A percentile compares a stretch with the other conserved stretches of the same genome.
Evolutionary conservation across 2,329 filamentous ascomycete genomes (phyloP).

Genomic region (Akanthomyces uredinophilus): DNA sequence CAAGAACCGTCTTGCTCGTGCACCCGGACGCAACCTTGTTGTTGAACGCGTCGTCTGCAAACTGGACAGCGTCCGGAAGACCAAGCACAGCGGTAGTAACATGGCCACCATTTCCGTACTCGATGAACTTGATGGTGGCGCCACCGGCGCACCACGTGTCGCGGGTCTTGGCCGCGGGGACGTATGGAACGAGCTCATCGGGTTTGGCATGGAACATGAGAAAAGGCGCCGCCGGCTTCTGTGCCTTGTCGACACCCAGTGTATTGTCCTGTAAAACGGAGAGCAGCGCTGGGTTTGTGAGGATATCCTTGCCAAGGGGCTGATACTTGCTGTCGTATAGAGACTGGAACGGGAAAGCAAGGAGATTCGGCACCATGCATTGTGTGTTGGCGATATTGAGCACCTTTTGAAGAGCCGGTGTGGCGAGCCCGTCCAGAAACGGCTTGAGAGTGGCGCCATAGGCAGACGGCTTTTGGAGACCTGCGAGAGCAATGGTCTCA

Average conservation of each 20-base stretch:
- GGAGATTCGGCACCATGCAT: neutral
- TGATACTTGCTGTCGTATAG: slow-evolving; percentile 3
- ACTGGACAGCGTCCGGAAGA: neutral
- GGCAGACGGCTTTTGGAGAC: slow-evolving; percentile 27
- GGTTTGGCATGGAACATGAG: slow-evolving; percentile 9
- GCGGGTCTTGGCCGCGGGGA: neutral
- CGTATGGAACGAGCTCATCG: slow-evolving; percentile 13
- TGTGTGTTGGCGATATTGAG: neutral
- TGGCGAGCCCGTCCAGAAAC: neutral
- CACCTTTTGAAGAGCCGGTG: neutral
- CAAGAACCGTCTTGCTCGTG: neutral
- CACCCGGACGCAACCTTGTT: slow-evolving; percentile 7
- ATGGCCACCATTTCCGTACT: slow-evolving; percentile 6
- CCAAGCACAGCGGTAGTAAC: slow-evolving; percentile 5
- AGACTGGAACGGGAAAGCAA: slow-evolving; percentile 10
- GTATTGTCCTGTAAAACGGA: neutral
- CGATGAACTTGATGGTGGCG: slow-evolving; percentile 4
- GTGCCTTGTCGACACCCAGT: neutral
- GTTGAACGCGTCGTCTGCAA: neutral
- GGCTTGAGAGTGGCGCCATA: slow-evolving; percentile 7
- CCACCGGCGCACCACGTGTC: slow-evolving; percentile 8
- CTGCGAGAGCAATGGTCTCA: slow-evolving; percentile 14
- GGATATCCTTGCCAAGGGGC: neutral
- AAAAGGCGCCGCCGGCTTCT: slow-evolving; percentile 8
- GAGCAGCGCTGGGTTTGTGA: neutral